Conservation (phyloP, 192 early-diverging fungal genomes). For the Mortierella hygrophila region DNA sequence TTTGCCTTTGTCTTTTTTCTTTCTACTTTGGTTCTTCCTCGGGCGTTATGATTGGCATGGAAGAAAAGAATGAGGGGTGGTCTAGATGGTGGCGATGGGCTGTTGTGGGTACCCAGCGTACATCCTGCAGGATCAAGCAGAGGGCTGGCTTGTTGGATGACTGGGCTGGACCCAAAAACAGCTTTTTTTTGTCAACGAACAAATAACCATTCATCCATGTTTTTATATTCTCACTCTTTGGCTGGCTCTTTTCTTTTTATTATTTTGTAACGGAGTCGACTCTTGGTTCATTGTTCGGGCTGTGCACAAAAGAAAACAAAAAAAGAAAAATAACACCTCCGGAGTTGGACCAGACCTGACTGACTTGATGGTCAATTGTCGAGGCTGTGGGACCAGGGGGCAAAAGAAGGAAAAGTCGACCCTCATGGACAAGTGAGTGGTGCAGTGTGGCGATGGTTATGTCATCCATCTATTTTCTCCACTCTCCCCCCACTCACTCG, state of each 20-base stretch:
- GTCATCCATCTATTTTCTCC: background rate
- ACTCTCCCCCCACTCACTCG: background rate
- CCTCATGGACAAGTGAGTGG: background rate
- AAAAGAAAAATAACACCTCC: background rate
- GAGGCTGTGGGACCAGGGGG: background rate
- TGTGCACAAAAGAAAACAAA: background rate
- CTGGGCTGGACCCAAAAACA: background rate
- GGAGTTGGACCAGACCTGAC: background rate
- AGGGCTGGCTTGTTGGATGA: background rate
- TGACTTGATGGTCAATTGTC: background rate
- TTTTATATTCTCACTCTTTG: background rate
- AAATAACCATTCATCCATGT: background rate
- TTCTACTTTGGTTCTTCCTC: background rate
- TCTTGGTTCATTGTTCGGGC: background rate
- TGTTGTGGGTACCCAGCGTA: background rate
- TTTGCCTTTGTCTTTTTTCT: background rate
- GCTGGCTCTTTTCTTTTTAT: background rate
- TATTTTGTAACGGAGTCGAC: background rate
- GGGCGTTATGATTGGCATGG: background rate
- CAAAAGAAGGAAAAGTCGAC: background rate
- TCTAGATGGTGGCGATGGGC: background rate
- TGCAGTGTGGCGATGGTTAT: conserved; percentile 3
- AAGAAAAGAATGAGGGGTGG: background rate
- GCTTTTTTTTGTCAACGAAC: background rate
- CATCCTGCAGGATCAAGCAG: background rate